These are phyloP conservation scores for Vaccinium corymbosum DNA, from an alignment of 148 eudicot genomes.

Conservation along the genomic window DNA sequence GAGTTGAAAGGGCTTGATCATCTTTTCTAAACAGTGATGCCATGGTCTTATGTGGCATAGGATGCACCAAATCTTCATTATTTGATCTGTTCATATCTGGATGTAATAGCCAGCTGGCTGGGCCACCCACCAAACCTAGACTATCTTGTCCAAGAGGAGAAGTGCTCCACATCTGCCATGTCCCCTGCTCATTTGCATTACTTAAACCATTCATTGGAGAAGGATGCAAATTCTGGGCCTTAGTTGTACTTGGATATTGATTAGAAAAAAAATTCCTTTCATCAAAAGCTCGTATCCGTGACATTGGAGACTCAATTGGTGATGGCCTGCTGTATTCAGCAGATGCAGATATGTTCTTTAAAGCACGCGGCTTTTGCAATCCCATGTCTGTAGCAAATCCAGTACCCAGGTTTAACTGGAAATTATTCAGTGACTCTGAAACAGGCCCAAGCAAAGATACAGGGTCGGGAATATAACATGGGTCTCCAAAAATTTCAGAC, in stretches of 20 bases:
- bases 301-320: slow-evolving; percentile 88
- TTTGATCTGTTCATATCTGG: slow-evolving; percentile 50
- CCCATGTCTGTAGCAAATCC: slow-evolving; percentile 52
- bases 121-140: slow-evolving; percentile 53
- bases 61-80: slow-evolving; percentile 44
- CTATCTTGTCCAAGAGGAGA: slow-evolving; percentile 80
- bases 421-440: slow-evolving; percentile 85
- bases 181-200: slow-evolving; percentile 46
- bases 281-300: slow-evolving; percentile 59
- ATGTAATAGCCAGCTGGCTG: slow-evolving; percentile 57
- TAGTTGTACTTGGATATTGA: slow-evolving; percentile 45
- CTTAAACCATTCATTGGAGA: slow-evolving; percentile 35
- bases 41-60: slow-evolving; percentile 57
- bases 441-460: slow-evolving; percentile 92
- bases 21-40: slow-evolving; percentile 71
- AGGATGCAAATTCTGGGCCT: slow-evolving; percentile 46
- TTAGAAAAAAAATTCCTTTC: slow-evolving; percentile 48
- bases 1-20: slow-evolving; percentile 40
- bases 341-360: slow-evolving; percentile 38
- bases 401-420: slow-evolving; percentile 68
- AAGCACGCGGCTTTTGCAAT: slow-evolving; percentile 42
- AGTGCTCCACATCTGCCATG: slow-evolving; percentile 92
- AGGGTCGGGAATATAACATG: slow-evolving; percentile 98
- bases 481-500: slow-evolving; percentile 91
- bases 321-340: slow-evolving; percentile 64